These are phyloP conservation scores for Secale cereale DNA, from an alignment of 176 grass and related monocot genomes.

Conservation along the genomic window DNA sequence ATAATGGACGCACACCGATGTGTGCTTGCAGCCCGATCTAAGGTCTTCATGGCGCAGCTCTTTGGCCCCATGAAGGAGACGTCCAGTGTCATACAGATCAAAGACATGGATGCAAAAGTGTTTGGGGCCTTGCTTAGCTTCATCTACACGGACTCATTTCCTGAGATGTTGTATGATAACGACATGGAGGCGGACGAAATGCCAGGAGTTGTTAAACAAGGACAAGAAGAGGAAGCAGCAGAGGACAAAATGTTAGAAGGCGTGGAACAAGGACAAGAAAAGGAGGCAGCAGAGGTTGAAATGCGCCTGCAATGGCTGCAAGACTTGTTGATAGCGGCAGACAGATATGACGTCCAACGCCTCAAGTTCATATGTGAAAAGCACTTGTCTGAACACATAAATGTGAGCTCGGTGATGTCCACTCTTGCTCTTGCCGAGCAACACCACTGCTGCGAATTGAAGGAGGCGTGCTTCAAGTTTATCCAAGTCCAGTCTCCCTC, in stretches of 20 bases:
- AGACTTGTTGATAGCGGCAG: background rate
- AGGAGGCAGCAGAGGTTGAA: background rate
- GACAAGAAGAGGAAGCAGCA: background rate
- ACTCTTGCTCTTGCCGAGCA: slow-evolving; percentile 15
- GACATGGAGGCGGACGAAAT: too few species aligned
- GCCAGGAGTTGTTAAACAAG: too few species aligned
- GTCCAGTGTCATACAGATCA: background rate
- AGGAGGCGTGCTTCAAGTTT: slow-evolving; percentile 1
- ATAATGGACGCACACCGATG: too few species aligned
- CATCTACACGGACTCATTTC: background rate
- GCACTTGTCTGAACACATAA: background rate
- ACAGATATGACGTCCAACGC: background rate
- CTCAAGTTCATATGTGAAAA: background rate
- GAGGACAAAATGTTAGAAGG: background rate
- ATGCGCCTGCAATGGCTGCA: background rate
- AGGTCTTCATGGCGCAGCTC: background rate
- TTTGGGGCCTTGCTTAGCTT: background rate
- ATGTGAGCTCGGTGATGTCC: slow-evolving; percentile 10
- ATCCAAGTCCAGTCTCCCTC: background rate
- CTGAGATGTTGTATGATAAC: background rate
- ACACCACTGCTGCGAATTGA: slow-evolving; percentile 25
- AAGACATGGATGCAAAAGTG: background rate
- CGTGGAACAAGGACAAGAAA: background rate
- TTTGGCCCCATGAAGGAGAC: background rate
- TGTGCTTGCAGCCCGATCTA: background rate